A percentile compares a stretch with the other conserved stretches of the same genome.
phyloP scores from a whole-genome alignment of 495 filamentous ascomycete genomes.

The Evernia prunastri region DNA sequence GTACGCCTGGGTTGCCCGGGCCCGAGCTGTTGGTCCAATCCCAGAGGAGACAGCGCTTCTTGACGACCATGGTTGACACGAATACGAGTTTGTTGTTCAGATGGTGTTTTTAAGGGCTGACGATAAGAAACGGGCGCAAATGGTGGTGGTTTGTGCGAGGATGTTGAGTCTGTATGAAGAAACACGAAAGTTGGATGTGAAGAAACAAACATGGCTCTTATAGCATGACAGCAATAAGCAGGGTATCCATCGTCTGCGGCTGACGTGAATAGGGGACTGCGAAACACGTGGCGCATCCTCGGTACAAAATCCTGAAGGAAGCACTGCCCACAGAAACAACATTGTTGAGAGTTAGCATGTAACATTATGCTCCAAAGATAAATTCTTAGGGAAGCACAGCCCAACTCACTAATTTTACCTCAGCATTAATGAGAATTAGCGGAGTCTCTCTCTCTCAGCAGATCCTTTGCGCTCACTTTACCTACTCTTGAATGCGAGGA shows the following conservation, averaged over 20 bases:
- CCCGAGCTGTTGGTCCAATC: slow-evolving; percentile 42
- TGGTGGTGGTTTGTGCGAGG: background rate
- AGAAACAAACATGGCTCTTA: background rate
- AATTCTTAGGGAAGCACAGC: background rate
- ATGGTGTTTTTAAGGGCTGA: background rate
- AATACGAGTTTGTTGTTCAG: background rate
- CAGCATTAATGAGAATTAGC: background rate
- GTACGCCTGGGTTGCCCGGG: slow-evolving; percentile 18
- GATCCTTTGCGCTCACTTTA: background rate
- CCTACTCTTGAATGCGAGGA: no score
- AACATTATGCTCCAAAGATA: background rate
- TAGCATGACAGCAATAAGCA: background rate
- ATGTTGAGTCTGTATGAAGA: background rate
- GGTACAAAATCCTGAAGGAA: background rate
- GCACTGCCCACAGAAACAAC: background rate
- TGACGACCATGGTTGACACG: slow-evolving; percentile 21
- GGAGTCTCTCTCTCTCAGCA: background rate
- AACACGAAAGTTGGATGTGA: background rate
- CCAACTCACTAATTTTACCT: background rate
- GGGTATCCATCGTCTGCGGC: background rate
- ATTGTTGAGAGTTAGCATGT: no score
- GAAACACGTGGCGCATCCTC: background rate
- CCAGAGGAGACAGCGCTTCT: slow-evolving; percentile 43
- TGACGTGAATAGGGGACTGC: background rate
- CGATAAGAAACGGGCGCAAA: background rate